Conservation (phyloP, 805 yeast species). For the Pichia membranifaciens region DNA sequence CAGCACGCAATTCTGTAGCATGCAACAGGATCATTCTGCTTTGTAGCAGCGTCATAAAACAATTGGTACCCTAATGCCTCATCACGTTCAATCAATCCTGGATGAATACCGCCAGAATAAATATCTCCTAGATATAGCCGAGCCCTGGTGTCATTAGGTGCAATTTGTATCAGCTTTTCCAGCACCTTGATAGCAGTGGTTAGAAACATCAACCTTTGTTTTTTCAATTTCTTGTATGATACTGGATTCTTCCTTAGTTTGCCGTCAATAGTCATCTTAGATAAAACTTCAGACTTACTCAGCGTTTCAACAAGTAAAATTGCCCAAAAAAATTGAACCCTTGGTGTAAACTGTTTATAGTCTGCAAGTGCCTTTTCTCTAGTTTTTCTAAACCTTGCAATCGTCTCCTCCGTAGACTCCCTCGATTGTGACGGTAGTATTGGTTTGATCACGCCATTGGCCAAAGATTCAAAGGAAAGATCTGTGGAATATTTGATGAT, state of each 20-base stretch:
- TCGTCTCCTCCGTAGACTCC: conserved; percentile 22
- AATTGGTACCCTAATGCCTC: conserved; percentile 55
- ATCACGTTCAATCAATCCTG: conserved; percentile 45
- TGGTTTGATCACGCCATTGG: conserved; percentile 26
- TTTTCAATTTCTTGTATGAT: conserved; percentile 38
- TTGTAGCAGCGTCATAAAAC: conserved; percentile 51
- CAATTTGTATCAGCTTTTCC: conserved; percentile 44
- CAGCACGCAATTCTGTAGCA: conserved; percentile 68
- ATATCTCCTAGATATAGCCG: conserved; percentile 55
- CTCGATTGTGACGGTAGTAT: conserved; percentile 27
- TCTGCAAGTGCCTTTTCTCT: conserved; percentile 33
- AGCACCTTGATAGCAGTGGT: conserved; percentile 54
- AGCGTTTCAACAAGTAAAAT: conserved; percentile 47
- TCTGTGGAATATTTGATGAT: conserved; percentile 16
- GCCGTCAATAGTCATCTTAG: conserved; percentile 44
- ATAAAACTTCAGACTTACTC: conserved; percentile 35
- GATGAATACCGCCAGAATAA: conserved; percentile 46
- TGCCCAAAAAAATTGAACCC: conserved; percentile 61
- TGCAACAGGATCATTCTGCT: conserved; percentile 51
- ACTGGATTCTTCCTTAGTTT: conserved; percentile 34
- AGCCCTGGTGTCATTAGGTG: conserved; percentile 50
- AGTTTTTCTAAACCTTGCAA: conserved; percentile 25
- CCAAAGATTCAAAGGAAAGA: conserved; percentile 18
- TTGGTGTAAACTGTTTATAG: conserved; percentile 38
- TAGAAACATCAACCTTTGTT: conserved; percentile 50